phyloP scores from a whole-genome alignment of 176 grass and related monocot species.

The Avena insularis region DNA sequence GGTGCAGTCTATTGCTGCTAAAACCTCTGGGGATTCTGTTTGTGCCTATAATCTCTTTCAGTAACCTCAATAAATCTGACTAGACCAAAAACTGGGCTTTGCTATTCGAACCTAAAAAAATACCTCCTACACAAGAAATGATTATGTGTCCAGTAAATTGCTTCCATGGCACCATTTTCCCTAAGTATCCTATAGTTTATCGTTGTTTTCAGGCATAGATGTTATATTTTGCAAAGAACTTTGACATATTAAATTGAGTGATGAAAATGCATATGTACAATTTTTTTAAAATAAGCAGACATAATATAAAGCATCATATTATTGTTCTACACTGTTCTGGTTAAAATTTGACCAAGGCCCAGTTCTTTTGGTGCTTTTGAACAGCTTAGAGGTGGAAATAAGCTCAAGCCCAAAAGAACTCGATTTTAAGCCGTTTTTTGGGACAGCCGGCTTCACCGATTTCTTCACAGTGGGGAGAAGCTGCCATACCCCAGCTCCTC shows the following conservation, averaged over 20 bases:
- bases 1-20: background rate
- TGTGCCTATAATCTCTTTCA: background rate
- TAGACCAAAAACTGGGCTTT: background rate
- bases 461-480: too few relatives aligned
- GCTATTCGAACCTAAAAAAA: constrained; percentile 20
- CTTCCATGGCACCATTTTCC: background rate
- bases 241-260: constrained; percentile 14
- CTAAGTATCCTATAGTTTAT: background rate
- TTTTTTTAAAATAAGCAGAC: background rate
- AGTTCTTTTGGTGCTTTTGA: too few relatives aligned
- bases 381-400: too few relatives aligned
- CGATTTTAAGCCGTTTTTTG: too few relatives aligned
- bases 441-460: too few relatives aligned
- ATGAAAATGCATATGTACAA: background rate
- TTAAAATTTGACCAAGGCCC: background rate
- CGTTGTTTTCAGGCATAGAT: background rate
- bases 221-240: constrained; percentile 9
- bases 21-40: background rate
- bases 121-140: background rate
- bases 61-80: constrained; percentile 24
- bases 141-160: background rate
- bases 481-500: too few relatives aligned
- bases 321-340: background rate
- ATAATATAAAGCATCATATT: background rate
- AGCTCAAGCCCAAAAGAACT: too few relatives aligned